Percentiles rank a stretch among this genome's conserved stretches.
These are phyloP conservation scores for Suhomyces sp. DNA, from an alignment of 805 yeast species.

Conservation along the genomic window DNA sequence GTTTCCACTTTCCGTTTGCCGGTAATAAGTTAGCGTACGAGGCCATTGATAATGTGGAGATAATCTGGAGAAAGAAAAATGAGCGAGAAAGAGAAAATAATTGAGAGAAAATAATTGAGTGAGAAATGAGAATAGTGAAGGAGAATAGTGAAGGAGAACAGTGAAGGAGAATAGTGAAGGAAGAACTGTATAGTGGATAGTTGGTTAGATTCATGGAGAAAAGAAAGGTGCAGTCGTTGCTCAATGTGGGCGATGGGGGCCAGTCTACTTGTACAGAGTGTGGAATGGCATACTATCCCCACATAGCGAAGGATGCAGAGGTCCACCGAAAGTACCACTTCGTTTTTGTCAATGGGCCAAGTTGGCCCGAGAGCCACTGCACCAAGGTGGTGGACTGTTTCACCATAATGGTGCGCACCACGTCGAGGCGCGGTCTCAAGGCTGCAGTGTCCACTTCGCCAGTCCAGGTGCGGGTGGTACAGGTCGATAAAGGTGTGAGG, in stretches of 20 bases:
- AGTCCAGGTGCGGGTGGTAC: conserved; percentile 11
- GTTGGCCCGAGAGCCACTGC: conserved; percentile 35
- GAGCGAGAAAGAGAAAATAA: no score
- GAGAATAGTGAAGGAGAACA: no score
- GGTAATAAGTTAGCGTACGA: conserved; percentile 61
- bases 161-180: background rate
- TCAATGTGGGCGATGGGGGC: conserved; percentile 4
- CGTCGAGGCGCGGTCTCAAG: background rate
- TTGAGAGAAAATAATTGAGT: background rate
- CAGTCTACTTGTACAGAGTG: conserved; percentile 44
- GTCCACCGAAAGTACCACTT: conserved; percentile 54
- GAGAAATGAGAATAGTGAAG: background rate
- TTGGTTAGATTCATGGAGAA: background rate
- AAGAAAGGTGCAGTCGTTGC: conserved; percentile 16
- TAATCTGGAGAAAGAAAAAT: background rate
- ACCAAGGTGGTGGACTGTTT: background rate
- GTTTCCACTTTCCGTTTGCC: conserved; percentile 75
- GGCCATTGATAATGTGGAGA: conserved; percentile 12
- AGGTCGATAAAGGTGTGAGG: conserved; percentile 8
- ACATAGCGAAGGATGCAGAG: conserved; percentile 39
- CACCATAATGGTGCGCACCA: background rate
- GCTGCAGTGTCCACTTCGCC: background rate
- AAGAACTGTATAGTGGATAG: no score
- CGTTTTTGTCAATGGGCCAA: conserved; percentile 45
- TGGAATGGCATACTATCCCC: conserved; percentile 50